A percentile compares a stretch with the other conserved stretches of the same genome.
phyloP scores from a whole-genome alignment of 2,329 filamentous ascomycete genomes.

The Aspergillus pseudoviridinutans region DNA sequence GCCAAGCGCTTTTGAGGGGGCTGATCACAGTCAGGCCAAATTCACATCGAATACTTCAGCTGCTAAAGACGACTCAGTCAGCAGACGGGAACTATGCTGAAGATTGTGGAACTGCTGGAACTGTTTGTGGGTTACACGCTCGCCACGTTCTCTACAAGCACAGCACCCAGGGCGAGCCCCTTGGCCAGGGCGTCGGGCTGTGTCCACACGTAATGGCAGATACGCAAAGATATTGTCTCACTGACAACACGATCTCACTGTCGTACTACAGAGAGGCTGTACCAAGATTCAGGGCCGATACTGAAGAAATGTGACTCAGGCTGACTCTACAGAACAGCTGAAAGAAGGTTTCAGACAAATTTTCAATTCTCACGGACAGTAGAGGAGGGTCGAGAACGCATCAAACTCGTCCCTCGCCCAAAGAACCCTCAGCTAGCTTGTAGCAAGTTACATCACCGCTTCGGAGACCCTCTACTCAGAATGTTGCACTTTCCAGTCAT shows the following conservation, averaged over 20 bases:
- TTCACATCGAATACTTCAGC: too few species aligned
- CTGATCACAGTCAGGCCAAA: too few species aligned
- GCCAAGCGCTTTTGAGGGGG: not conserved
- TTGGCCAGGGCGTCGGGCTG: not conserved
- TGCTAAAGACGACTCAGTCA: not conserved
- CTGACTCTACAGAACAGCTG: not conserved
- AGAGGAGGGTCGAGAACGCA: not conserved
- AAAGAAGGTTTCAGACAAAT: not conserved
- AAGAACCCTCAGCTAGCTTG: not conserved
- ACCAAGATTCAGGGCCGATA: not conserved
- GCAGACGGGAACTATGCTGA: not conserved
- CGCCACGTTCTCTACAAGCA: not conserved
- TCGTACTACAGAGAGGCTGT: not conserved
- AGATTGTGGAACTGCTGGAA: not conserved
- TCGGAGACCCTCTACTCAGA: not conserved
- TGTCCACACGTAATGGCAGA: not conserved
- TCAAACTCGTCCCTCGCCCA: not conserved
- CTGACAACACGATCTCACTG: not conserved
- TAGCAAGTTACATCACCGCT: not conserved
- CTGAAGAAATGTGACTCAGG: not conserved
- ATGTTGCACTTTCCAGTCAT: slow-evolving; percentile 61
- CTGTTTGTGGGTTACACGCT: not conserved
- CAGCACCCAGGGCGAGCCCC: not conserved
- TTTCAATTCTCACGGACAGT: not conserved
- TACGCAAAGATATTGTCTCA: not conserved